phyloP scores from a whole-genome alignment of 192 early-diverging fungal genomes.

The Martensiomyces pterosporus region DNA sequence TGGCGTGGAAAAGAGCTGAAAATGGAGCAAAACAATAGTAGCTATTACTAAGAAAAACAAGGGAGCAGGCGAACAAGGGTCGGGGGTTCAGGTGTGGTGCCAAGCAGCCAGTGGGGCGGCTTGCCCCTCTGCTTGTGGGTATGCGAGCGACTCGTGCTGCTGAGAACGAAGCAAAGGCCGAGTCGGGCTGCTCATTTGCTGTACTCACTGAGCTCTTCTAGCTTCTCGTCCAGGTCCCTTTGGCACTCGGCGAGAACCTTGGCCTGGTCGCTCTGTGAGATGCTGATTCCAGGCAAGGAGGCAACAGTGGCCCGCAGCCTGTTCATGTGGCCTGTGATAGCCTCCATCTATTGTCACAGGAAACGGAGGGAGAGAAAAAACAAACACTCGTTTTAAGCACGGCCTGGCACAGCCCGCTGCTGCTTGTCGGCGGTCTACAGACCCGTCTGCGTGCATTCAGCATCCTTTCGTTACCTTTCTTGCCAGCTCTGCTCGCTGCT shows the following conservation, averaged over 20 bases:
- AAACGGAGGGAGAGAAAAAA: too few species aligned
- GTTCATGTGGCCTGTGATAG: constrained; percentile 35
- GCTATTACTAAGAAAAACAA: constrained; percentile 1
- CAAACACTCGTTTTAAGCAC: too few species aligned
- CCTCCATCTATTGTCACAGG: too few species aligned
- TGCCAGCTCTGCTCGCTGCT: constrained; percentile 39
- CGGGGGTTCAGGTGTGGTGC: too few species aligned
- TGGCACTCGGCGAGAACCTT: constrained; percentile 47
- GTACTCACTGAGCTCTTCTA: constrained; percentile 27
- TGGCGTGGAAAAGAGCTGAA: not conserved
- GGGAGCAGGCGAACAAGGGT: too few species aligned
- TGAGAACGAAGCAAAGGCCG: not conserved
- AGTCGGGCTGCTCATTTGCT: constrained; percentile 2
- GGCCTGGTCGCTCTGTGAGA: constrained; percentile 42
- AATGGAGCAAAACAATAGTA: constrained; percentile 8
- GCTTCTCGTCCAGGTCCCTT: constrained; percentile 20
- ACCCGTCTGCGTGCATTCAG: too few species aligned
- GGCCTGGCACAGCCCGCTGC: too few species aligned
- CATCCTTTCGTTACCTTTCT: too few species aligned
- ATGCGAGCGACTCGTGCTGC: too few species aligned
- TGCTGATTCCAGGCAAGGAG: constrained; percentile 41
- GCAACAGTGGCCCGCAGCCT: constrained; percentile 23
- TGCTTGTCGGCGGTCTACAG: too few species aligned
- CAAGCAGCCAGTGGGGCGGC: too few species aligned
- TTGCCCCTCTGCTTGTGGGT: too few species aligned